Base-by-base conservation (phyloP, 192 early-diverging fungal species). In the Phycomyces blakesleeanus region DNA sequence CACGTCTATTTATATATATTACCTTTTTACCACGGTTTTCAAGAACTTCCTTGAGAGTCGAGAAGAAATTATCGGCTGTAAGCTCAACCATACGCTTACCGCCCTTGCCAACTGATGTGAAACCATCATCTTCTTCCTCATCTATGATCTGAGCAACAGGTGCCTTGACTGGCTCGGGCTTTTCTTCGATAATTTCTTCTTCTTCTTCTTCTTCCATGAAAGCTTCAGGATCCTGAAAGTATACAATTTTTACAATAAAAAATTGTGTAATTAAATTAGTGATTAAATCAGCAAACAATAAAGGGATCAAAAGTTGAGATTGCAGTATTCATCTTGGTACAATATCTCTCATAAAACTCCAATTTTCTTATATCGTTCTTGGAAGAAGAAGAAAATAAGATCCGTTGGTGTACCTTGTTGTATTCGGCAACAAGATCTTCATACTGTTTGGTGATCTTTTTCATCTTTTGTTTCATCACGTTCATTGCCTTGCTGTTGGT, bases 11-110 rank as follows among this genome's bases (percentile, higher is more conserved):
- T 25, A 34, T 39, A 47, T 12, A 38, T 42, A 67, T 40, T 65
- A 88, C 86, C 82, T 91, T 97, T 80, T 95, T 95, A 44, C 97
- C 97, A 66, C 97, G 87, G 49, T 91, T 82, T 44, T 88, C 86
- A 51, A 86, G 55, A 25, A 97, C 77, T 63, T 91, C 90, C 47
- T 70, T 71, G 49, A 99, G 81, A 65, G 87, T 81, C 76, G 93
- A 87, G 78, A 91, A 90, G 42, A 99, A 74, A 11, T 91, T 88
- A 26, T 90, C 89, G 10, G 81, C 71, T 38, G 84, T 88, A 44
- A 88, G 69, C 60, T 85, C 86, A 21, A 72, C 72, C 39, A 77
- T 58, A 6, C 72, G 66, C 74, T 85, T 85, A 61, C 86, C 86
- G 27, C 77, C 77, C 68, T 85, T 83, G 34, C 85, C 89, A 47